Evolutionary conservation across 257 asterid species (phyloP), one percentile per base, ranked within the genome.

Genomic region (Misopates orontium): DNA sequence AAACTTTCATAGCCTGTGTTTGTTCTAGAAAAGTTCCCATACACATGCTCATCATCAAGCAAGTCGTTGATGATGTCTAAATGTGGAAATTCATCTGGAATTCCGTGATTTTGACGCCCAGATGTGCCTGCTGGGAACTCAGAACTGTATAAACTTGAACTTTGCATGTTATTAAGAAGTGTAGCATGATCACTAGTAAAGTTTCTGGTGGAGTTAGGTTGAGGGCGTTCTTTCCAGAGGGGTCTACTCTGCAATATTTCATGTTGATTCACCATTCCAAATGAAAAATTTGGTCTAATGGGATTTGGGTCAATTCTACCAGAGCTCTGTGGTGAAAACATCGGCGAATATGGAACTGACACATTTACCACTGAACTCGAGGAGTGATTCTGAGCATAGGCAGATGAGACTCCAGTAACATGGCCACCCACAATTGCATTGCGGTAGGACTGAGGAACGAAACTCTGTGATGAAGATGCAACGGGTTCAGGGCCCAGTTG

Each of bases 371-470:
- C 73, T 19, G 89, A 75, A 75, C 67, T 69, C 15, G 82, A 64
- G 31, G 95, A 72, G 60, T 73, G 82, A 71, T 82, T 75, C 52
- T 81, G 91, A 24, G 81, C 47, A 66, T 79, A 85, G 55, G 82
- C 75, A 51, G 84, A 73, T 0, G 83, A 71, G 69, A 63, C 85
- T 72, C 77, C 79, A 61, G 87, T 31, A 53, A 69, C 78, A 5
- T 79, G 79, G 53, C 71, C 70, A 47, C 98, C 96, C 75, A 81
- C 73, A 70, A 85, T 89, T 52, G 93, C 97, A 72, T 87, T 89
- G 57, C 95, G 87, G 75, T 90, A 94, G 62, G 97, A 90, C 77
- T 80, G 97, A 49, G 90, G 95, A 60, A 78, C 78, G 48, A 76
- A 83, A 58, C 82, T 77, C 57, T 76, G 92, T 19, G 77, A 52